Conservation (phyloP, 2,329 filamentous ascomycete species). For the Fonsecaea pedrosoi region DNA sequence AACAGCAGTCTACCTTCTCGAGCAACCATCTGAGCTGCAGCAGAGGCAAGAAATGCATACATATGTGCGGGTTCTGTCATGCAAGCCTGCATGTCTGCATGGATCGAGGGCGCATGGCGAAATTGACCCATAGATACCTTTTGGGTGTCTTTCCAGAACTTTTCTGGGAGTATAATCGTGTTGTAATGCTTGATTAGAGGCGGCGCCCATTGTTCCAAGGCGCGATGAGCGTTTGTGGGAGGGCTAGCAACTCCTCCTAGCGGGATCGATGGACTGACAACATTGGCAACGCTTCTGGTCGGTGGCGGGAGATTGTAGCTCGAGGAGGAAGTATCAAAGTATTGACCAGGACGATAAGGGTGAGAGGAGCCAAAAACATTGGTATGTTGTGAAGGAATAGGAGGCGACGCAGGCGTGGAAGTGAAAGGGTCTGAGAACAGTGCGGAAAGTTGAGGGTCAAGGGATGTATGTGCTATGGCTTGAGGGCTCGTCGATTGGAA, state of each 20-base stretch:
- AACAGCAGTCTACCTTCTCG: constrained; percentile 32
- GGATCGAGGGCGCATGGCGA: constrained; percentile 33
- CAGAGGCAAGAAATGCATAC: constrained; percentile 35
- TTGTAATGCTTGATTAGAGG: constrained; percentile 34
- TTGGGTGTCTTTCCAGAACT: constrained; percentile 34
- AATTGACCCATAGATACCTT: constrained; percentile 29
- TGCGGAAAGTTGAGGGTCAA: constrained; percentile 28
- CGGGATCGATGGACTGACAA: constrained; percentile 11
- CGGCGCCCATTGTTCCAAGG: constrained; percentile 35
- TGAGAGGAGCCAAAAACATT: constrained; percentile 17
- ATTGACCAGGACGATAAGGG: constrained; percentile 24
- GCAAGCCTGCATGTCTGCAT: constrained; percentile 35
- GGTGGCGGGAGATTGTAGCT: constrained; percentile 6
- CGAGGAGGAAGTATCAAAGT: constrained; percentile 21
- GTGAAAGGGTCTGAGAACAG: constrained; percentile 29
- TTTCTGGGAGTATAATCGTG: constrained; percentile 32
- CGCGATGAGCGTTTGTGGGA: constrained; percentile 12
- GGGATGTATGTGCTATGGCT: constrained; percentile 11
- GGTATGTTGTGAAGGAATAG: constrained; percentile 3
- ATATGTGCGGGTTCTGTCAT: constrained; percentile 36
- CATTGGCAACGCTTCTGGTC: constrained; percentile 2
- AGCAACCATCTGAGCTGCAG: constrained; percentile 30
- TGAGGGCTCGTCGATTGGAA: constrained; percentile 26
- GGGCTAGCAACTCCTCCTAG: constrained; percentile 18
- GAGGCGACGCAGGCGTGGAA: constrained; percentile 16